phyloP scores from a whole-genome alignment of 179 eudicot species.

The Heliamphora pulchella region DNA sequence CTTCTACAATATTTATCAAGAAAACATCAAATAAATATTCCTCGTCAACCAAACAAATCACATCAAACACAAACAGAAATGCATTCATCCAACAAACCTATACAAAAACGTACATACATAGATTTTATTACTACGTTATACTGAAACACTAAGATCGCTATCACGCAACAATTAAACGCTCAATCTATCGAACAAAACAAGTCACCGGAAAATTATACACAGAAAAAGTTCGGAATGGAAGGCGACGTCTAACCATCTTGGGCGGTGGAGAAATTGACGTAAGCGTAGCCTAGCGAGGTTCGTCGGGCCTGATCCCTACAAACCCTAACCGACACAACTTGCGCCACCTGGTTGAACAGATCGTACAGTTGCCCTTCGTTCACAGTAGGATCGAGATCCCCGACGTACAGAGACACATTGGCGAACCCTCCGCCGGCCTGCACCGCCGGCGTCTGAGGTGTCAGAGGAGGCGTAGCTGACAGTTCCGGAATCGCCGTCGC shows the following conservation, averaged over 20 bases:
- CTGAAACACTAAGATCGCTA: conserved; percentile 1
- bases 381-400: conserved; percentile 47
- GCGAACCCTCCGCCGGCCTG: neutral
- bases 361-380: conserved; percentile 13
- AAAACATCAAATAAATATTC: neutral
- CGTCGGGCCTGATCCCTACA: conserved; percentile 14
- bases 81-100: neutral
- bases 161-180: neutral
- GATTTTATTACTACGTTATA: neutral
- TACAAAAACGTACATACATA: neutral
- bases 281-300: conserved; percentile 48
- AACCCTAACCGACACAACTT: neutral
- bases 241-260: conserved; percentile 42
- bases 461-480: neutral
- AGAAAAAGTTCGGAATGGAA: neutral
- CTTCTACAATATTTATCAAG: neutral
- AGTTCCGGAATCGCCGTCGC: conserved; percentile 9
- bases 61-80: neutral
- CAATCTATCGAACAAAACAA: neutral
- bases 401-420: conserved; percentile 48
- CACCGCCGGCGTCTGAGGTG: neutral
- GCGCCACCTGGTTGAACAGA: neutral
- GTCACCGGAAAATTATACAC: neutral
- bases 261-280: conserved; percentile 39
- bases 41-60: neutral